Conservation (phyloP, 371 early-diverging fungal genomes). For the Massospora cicadina region DNA sequence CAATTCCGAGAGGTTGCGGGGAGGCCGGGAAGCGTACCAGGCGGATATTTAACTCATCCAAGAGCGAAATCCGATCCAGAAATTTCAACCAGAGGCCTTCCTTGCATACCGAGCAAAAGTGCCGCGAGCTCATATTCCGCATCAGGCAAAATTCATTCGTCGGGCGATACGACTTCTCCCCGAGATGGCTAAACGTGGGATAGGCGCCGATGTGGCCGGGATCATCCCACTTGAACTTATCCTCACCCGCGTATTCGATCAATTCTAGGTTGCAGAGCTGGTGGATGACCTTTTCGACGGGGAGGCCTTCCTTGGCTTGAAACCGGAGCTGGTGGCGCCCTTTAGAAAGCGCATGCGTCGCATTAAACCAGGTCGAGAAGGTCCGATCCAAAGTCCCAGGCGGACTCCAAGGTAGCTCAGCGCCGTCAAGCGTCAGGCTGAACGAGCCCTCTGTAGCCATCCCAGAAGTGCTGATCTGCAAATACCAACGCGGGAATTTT, state of each 20-base stretch:
- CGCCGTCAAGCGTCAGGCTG: conserved; percentile 23
- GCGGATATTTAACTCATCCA: conserved; percentile 22
- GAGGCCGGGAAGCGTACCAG: conserved; percentile 11
- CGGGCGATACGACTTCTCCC: conserved; percentile 24
- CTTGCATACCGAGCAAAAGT: conserved; percentile 32
- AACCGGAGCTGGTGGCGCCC: conserved; percentile 14
- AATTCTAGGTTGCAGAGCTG: conserved; percentile 31
- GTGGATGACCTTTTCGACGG: conserved; percentile 10
- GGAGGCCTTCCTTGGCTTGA: conserved; percentile 18
- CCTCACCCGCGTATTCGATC: conserved; percentile 29
- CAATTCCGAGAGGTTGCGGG: background rate
- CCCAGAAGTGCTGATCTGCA: conserved; percentile 29
- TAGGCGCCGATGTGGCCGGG: conserved; percentile 24
- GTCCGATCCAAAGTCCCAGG: conserved; percentile 27
- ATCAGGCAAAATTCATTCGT: conserved; percentile 36
- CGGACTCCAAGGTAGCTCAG: conserved; percentile 23
- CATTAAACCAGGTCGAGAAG: conserved; percentile 22
- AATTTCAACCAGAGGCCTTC: conserved; percentile 37
- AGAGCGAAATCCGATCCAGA: conserved; percentile 22
- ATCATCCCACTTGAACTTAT: conserved; percentile 18
- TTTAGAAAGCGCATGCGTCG: background rate
- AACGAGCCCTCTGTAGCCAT: conserved; percentile 21
- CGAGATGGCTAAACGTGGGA: conserved; percentile 22
- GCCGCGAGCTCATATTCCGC: conserved; percentile 30
- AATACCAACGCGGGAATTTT: conserved; percentile 22